Evolutionary conservation across 2,329 filamentous ascomycete species (phyloP), one percentile per base, ranked within the genome.

Genomic region (Beauveria caledonica): DNA sequence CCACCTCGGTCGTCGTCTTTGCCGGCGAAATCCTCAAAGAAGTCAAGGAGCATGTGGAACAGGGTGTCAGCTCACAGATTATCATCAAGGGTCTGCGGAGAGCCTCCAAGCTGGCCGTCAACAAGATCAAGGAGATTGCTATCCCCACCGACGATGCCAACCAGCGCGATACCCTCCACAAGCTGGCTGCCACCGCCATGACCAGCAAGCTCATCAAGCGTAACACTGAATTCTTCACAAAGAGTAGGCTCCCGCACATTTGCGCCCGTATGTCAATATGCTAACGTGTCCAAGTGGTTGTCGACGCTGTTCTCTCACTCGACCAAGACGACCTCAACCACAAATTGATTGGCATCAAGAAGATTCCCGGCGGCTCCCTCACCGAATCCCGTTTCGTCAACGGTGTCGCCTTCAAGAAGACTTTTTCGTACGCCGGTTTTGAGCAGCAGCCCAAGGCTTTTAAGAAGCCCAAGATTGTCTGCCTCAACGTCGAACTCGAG

Each of bases 371-470:
- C 71, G 94, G 94, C 74, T 96, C 91, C 42, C 85, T 99, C 36
- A 94, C 96, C 70, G 94, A 97, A 64, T 97, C 93, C 2, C 84
- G 96, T 45, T 97, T 97, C 76, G 89, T 99, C 72, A 94, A 97
- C 74, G 94, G 94, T 71, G 94, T 99, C 64, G 93, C 94, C 40
- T 99, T 99, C 83, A 97, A 97, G 82, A 99, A 99, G 85, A 99
- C 94, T 5, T 99, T 99, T 76, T 92, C 93, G 56, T 99, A 99
- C 73, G 94, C 94, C 68, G 94, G 94, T 72, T 99, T 99, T 77
- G 94, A 99, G 78, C 94, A 99, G 78, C 94, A 99, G 78, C 94
- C 94, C 66, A 99, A 99, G 78, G 87, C 85, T 8, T 97, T 99
- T 81, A 86, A 83, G 72, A 85, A 96, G 76, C 94, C 94, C 63